Conservation (phyloP, 176 grass and related monocot genomes). For the Saccharum officinarum region DNA sequence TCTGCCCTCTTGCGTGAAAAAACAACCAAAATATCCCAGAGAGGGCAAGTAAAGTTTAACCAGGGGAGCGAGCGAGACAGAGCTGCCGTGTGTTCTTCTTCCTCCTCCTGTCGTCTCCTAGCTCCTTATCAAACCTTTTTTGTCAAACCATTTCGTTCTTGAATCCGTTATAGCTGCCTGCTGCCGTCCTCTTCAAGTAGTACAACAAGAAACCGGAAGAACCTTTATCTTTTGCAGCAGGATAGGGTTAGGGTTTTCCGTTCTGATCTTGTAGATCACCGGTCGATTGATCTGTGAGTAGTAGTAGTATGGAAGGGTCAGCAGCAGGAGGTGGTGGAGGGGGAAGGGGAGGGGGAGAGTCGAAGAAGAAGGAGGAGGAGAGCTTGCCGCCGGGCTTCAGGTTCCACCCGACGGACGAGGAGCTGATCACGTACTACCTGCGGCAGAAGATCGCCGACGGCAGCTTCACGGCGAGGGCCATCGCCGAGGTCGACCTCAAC, state of each 20-base stretch:
- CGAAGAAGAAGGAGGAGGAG: slow-evolving; percentile 53
- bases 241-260: slow-evolving; percentile 25
- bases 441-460: slow-evolving; percentile 67
- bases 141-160: slow-evolving; percentile 13
- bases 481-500: slow-evolving; percentile 93
- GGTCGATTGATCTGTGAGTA: not conserved
- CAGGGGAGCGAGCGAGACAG: too few species aligned
- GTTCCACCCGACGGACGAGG: slow-evolving; percentile 97
- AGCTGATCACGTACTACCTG: slow-evolving; percentile 97
- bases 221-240: not conserved
- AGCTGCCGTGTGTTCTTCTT: slow-evolving; percentile 3
- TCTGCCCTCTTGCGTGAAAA: slow-evolving; percentile 41
- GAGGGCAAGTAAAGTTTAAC: not conserved
- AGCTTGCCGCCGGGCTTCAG: slow-evolving; percentile 91
- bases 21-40: slow-evolving; percentile 17
- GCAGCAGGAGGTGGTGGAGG: slow-evolving; percentile 5
- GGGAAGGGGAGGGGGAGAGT: slow-evolving; percentile 33
- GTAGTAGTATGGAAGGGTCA: slow-evolving; percentile 36
- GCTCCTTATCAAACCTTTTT: not conserved
- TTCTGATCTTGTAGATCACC: slow-evolving; percentile 4
- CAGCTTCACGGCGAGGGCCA: slow-evolving; percentile 79
- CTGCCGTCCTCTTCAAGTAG: not conserved
- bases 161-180: slow-evolving; percentile 7
- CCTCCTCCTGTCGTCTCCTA: not conserved
- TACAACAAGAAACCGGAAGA: slow-evolving; percentile 20